Evolutionary conservation across 2,329 filamentous ascomycete genomes (phyloP).

Genomic region (Nothophoma quercina): DNA sequence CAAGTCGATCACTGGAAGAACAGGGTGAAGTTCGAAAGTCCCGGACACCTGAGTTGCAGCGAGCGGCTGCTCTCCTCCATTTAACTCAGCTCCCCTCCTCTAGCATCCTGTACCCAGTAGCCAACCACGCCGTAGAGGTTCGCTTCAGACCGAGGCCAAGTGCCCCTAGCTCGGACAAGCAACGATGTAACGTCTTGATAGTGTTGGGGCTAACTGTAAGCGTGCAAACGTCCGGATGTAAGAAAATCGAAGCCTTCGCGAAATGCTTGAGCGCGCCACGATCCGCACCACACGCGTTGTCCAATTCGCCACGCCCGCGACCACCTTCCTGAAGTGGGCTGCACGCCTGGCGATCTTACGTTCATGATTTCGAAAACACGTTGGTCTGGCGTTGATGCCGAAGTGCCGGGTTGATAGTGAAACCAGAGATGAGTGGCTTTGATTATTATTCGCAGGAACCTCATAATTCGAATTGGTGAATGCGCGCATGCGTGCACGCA

Average conservation of each 20-base stretch:
- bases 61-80: constrained; percentile 28
- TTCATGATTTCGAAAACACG: constrained; percentile 21
- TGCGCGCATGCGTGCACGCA: constrained; percentile 12
- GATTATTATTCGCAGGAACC: constrained; percentile 9
- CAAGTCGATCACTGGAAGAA: constrained; percentile 17
- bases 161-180: constrained; percentile 32
- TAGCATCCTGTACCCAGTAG: constrained; percentile 13
- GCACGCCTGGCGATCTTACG: constrained; percentile 29
- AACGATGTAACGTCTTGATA: constrained; percentile 46
- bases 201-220: constrained; percentile 19
- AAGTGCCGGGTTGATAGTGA: constrained; percentile 20
- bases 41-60: constrained; percentile 21
- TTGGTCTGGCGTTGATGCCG: constrained; percentile 18
- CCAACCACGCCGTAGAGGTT: constrained; percentile 20
- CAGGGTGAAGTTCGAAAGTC: constrained; percentile 13
- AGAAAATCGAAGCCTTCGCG: constrained; percentile 36
- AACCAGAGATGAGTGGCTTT: constrained; percentile 14
- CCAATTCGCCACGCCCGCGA: constrained; percentile 19
- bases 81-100: constrained; percentile 28
- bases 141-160: constrained; percentile 24
- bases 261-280: constrained; percentile 36
- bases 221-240: constrained; percentile 24
- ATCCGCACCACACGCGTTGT: constrained; percentile 4
- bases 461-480: constrained; percentile 9
- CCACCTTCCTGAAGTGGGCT: constrained; percentile 35